Evolutionary conservation across 306 rosid genomes (phyloP), one percentile per base, ranked within the genome.

Genomic region (Vicia faba): DNA sequence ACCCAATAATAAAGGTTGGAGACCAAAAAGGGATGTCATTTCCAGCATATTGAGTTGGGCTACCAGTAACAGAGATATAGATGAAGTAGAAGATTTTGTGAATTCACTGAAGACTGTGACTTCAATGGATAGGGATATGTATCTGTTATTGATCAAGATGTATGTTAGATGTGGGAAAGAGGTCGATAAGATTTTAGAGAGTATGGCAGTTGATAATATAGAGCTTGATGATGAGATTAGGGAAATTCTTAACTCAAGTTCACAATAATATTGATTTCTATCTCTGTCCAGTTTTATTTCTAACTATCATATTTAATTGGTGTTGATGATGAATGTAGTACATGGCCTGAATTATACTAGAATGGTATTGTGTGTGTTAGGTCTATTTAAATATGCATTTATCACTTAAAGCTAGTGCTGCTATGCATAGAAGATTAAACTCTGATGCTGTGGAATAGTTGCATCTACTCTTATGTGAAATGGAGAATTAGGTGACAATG

Each of bases 41-140:
- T 77, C 82, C 36, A 82, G 80, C 62, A 29, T 87, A 57, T 59
- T 85, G 61, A 78, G 49, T 64, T 87, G 93, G 96, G 70, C 68
- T 28, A 40, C 71, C 57, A 73, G 63, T 56, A 76, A 74, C 67
- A 75, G 46, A 81, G 75, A 72, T 57, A 2, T 66, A 39, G 86
- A 74, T 29, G 86, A 83, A 46, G 68, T 85, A 6, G 81, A 83
- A 70, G 87, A 78, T 36, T 83, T 89, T 66, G 68, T 83, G 50
- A 76, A 63, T 75, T 83, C 83, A 51, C 38, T 87, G 66, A 85
- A 78, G 85, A 61, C 74, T 53, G 60, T 83, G 63, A 61, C 71
- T 78, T 19, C 93, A 66, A 51, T 86, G 55, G 63, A 78, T 16
- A 83, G 77, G 70, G 80, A 81, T 48, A 86, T 81, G 80, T 81